A percentile compares a stretch with the other conserved stretches of the same genome.
phyloP scores from a whole-genome alignment of 83 land plant genomes.

The Thuja plicata region DNA sequence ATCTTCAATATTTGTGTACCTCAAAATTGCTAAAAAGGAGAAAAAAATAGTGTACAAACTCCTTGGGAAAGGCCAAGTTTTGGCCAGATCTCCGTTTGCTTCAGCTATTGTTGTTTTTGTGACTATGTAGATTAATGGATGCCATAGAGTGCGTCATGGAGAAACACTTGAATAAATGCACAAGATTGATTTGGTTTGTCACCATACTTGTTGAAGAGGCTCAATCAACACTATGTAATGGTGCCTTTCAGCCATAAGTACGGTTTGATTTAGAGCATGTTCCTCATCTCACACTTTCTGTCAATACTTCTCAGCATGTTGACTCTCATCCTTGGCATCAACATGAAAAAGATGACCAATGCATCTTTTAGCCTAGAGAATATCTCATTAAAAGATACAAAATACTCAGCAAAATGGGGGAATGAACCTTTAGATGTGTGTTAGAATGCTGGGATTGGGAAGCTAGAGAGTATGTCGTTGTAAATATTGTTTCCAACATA shows the following conservation, averaged over 20 bases:
- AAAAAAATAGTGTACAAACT: neutral
- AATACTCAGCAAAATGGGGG: slow-evolving; percentile 77
- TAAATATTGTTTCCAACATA: slow-evolving; percentile 60
- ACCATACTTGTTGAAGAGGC: neutral
- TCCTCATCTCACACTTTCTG: slow-evolving; percentile 1
- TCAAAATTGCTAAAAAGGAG: neutral
- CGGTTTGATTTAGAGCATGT: neutral
- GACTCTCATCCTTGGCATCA: slow-evolving; percentile 51
- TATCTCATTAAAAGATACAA: slow-evolving; percentile 55
- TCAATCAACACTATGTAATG: slow-evolving; percentile 15
- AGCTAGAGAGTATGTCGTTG: slow-evolving; percentile 53
- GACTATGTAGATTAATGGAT: neutral
- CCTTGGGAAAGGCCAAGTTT: neutral
- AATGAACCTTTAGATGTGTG: slow-evolving; percentile 64
- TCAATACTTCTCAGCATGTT: slow-evolving; percentile 16
- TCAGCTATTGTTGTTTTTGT: too few species aligned
- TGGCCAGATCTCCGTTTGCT: neutral
- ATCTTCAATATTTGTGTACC: neutral
- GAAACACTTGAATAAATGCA: slow-evolving; percentile 52
- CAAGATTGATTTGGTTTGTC: slow-evolving; percentile 56
- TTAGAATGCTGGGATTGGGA: slow-evolving; percentile 82
- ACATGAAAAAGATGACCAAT: slow-evolving; percentile 62
- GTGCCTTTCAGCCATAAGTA: slow-evolving; percentile 21
- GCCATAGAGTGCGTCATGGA: slow-evolving; percentile 19
- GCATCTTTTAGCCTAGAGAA: slow-evolving; percentile 55